phyloP scores from a whole-genome alignment of 768 basidiomycete genomes.

The Coprinopsis cinerea region DNA sequence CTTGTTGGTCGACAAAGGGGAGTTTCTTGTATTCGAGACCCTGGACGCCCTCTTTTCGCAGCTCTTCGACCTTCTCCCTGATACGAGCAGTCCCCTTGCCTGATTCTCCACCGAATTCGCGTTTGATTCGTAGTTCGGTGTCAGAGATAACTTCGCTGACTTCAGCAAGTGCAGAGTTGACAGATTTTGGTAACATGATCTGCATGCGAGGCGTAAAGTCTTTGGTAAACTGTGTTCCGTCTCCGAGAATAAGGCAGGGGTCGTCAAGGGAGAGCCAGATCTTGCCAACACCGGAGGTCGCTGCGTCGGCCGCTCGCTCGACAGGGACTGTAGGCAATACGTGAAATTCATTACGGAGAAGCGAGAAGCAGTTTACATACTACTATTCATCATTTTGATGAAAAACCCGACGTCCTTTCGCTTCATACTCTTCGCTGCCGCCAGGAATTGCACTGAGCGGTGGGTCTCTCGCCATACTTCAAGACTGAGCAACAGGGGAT shows the following conservation, averaged over 20 bases:
- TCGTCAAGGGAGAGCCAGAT: conserved; percentile 70
- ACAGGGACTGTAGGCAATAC: conserved; percentile 68
- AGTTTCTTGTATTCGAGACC: conserved; percentile 80
- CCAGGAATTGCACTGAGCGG: conserved; percentile 78
- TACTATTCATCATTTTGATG: conserved; percentile 79
- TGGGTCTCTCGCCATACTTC: conserved; percentile 83
- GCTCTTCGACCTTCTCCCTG: conserved; percentile 61
- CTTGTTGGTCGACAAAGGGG: conserved; percentile 88
- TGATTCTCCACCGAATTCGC: conserved; percentile 79
- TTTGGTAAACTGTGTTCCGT: conserved; percentile 68
- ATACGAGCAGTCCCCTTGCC: conserved; percentile 66
- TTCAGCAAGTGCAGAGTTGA: conserved; percentile 74
- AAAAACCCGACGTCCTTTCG: conserved; percentile 76
- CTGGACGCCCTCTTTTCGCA: conserved; percentile 42
- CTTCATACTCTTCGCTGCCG: conserved; percentile 86
- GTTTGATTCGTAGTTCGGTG: conserved; percentile 76
- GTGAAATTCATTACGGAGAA: conserved; percentile 9
- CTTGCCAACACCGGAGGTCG: conserved; percentile 67
- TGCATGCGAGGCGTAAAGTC: conserved; percentile 78
- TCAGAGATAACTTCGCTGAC: conserved; percentile 87
- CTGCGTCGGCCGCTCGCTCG: conserved; percentile 82
- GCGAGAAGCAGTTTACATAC: conserved; percentile 37
- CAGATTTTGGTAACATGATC: conserved; percentile 77
- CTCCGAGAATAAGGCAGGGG: conserved; percentile 77
- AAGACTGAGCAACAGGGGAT: conserved; percentile 77